Base-by-base conservation (phyloP, 495 filamentous ascomycete species). In the Opeltia flavorubescens region DNA sequence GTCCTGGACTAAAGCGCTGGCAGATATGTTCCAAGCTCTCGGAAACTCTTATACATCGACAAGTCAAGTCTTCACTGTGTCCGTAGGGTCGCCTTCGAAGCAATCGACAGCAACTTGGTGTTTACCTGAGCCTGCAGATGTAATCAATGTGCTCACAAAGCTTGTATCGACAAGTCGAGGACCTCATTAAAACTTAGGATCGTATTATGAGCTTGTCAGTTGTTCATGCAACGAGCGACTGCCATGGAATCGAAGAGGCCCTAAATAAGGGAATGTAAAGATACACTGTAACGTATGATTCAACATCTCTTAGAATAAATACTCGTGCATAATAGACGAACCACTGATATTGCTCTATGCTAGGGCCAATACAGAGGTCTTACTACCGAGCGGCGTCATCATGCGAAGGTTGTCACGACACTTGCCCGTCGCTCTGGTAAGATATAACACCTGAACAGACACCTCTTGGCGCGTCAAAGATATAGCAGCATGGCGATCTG, bases 41-140 rank as follows among this genome's bases (percentile, higher is more conserved):
- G 72, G 74, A 45, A 74, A 68, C 23, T 70, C 76, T 17, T 60
- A 67, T 4, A 59, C 83, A 2, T 69, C 75, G 2, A 54, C 68
- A 47, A 68, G 82, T 21, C 74, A 85, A 57, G 73, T 87, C 46
- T 95, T 91, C 62, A 80, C 84, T 17, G 83, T 89, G 27, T 89
- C 86, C 2, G 85, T 96, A 30, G 42, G 42, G 25, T 20, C 21
- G 4, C 4, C 5, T 18, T 30, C 42, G 4, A 44, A 26, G 26
- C 42, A 13, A 30, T 28, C 42, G 25, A 28, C 18, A 8, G 42
- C 42, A 9, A 17, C 42, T 5, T 44, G 42, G 42, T 44, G 12
- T 31, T 27, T 44, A 5, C 25, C 42, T 28, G 42, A 44, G 29
- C 26, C 42, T 9, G 25, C 42, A 18, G 42, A 44, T 44, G 42